Evolutionary conservation across 106 monocot genomes (phyloP).

Genomic region (Platanthera zijinensis): DNA sequence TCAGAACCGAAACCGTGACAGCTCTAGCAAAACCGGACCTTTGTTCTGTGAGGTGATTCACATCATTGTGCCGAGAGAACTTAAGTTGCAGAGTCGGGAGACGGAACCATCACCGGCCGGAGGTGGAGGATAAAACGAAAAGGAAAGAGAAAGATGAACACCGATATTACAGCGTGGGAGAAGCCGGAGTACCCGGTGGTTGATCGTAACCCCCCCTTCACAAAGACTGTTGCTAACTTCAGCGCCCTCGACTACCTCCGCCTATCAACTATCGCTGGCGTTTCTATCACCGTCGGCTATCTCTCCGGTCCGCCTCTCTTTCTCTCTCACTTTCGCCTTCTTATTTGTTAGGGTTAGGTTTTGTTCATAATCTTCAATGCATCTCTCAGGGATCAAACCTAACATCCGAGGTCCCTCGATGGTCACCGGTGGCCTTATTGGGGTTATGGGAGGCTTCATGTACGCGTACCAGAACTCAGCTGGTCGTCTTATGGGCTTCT

Average conservation of each 20-base stretch:
- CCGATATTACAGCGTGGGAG: slow-evolving; percentile 83
- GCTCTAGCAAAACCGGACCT: too few relatives aligned
- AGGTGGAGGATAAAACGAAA: not conserved
- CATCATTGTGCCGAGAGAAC: too few relatives aligned
- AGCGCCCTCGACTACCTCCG: slow-evolving; percentile 92
- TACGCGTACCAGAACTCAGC: slow-evolving; percentile 99
- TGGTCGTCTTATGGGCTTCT: slow-evolving; percentile 98
- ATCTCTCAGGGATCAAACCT: slow-evolving; percentile 67
- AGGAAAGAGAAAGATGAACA: slow-evolving; percentile 51
- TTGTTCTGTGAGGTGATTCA: too few relatives aligned
- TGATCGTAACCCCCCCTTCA: slow-evolving; percentile 93
- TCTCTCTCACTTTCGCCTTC: not conserved
- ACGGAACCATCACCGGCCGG: not conserved
- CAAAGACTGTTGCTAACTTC: slow-evolving; percentile 89
- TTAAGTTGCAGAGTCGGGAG: not conserved
- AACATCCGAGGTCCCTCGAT: slow-evolving; percentile 93
- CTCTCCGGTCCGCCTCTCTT: slow-evolving; percentile 54
- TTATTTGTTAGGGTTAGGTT: slow-evolving; percentile 4
- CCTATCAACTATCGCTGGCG: slow-evolving; percentile 82
- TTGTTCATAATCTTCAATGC: not conserved
- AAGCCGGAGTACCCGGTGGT: slow-evolving; percentile 98
- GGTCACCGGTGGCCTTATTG: slow-evolving; percentile 96
- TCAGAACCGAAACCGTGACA: too few relatives aligned
- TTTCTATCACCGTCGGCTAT: slow-evolving; percentile 98
- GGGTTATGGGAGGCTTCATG: slow-evolving; percentile 97